These are phyloP conservation scores for Brasenia schreberi DNA, from an alignment of 164 flowering plant species.

Conservation along the genomic window DNA sequence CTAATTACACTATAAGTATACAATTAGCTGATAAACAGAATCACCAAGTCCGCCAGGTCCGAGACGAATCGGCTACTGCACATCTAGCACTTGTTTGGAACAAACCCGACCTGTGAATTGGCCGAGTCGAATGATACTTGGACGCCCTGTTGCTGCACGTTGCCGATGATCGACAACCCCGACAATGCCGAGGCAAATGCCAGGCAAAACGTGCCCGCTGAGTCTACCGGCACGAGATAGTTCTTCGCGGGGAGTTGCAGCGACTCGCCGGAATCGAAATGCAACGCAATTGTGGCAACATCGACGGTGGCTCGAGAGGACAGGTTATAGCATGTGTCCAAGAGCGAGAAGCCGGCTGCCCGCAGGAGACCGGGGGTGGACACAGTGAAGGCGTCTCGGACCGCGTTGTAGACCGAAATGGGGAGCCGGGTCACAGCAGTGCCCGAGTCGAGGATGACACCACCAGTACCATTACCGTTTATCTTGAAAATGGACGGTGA, in stretches of 20 bases:
- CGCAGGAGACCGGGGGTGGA: conserved; percentile 49
- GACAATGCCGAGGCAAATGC: conserved; percentile 58
- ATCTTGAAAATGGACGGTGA: conserved; percentile 36
- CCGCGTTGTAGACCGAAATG: conserved; percentile 35
- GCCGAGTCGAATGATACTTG: conserved; percentile 72
- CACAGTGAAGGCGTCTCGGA: conserved; percentile 46
- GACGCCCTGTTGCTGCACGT: conserved; percentile 87
- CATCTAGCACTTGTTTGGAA: conserved; percentile 61
- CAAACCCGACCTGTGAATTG: conserved; percentile 79
- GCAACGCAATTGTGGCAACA: conserved; percentile 87
- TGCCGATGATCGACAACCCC: conserved; percentile 76
- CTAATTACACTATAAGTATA: too few species aligned
- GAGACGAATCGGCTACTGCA: neutral
- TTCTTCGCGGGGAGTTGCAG: conserved; percentile 77
- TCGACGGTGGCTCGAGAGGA: conserved; percentile 46
- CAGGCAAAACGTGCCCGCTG: conserved; percentile 73
- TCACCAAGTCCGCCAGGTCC: too few species aligned
- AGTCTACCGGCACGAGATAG: conserved; percentile 81
- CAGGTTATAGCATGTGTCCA: conserved; percentile 79
- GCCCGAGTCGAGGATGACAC: conserved; percentile 89
- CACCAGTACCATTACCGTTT: conserved; percentile 46
- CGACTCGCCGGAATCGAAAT: conserved; percentile 60
- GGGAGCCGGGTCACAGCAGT: conserved; percentile 89
- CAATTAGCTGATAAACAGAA: too few species aligned
- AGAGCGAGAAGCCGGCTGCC: conserved; percentile 47